These are phyloP conservation scores for Trypanosoma avium DNA, from an alignment of 208 protist genomes.

Conservation along the genomic window DNA sequence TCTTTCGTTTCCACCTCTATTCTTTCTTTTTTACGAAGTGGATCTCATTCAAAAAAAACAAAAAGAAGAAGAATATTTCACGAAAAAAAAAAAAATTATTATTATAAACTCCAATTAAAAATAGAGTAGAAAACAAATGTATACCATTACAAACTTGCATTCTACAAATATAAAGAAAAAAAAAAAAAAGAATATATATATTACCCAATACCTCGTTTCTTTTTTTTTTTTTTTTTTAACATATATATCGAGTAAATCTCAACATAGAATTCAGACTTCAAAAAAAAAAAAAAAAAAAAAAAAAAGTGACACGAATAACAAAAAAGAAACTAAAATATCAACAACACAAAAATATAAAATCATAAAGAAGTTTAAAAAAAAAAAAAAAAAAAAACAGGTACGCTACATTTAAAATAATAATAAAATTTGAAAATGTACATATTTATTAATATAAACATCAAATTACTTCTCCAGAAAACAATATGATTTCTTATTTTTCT, in stretches of 20 bases:
- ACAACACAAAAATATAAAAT: slow-evolving; percentile 11
- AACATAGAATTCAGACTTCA: background rate
- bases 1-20: background rate
- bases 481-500: background rate
- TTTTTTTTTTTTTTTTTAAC: too few relatives aligned
- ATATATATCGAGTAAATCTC: slow-evolving; percentile 2
- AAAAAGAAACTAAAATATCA: slow-evolving; percentile 2
- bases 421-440: too few relatives aligned
- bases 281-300: slow-evolving; percentile 24
- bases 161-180: slow-evolving; percentile 33
- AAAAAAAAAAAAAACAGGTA: background rate
- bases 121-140: slow-evolving; percentile 1
- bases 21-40: background rate
- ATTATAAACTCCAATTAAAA: too few relatives aligned
- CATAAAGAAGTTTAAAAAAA: slow-evolving; percentile 23
- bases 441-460: too few relatives aligned
- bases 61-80: slow-evolving; percentile 7
- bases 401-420: too few relatives aligned
- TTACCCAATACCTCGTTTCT: too few relatives aligned
- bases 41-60: background rate
- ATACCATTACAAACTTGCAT: too few relatives aligned
- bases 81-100: slow-evolving; percentile 21
- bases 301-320: slow-evolving; percentile 12
- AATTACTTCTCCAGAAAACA: background rate
- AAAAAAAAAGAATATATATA: slow-evolving; percentile 28